Evolutionary conservation across 1,284 basidiomycete species (phyloP).

Genomic region (Fomitopsis schrenkii): DNA sequence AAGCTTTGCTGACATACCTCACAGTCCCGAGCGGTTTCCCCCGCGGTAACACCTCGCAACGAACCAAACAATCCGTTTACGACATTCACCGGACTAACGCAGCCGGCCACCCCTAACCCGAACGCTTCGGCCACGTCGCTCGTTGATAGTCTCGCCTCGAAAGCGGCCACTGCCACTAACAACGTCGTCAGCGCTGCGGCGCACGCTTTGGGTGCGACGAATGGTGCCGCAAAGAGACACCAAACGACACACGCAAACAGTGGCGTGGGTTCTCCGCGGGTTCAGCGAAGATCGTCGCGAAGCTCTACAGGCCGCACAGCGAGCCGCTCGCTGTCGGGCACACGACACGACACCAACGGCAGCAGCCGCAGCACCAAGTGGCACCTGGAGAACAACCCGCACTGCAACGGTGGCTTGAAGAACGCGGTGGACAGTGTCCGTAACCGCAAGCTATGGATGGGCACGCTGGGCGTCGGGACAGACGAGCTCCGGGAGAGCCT

Average conservation of each 20-base stretch:
- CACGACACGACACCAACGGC: slow-evolving; percentile 31
- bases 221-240: slow-evolving; percentile 18
- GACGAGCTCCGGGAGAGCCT: slow-evolving; percentile 57
- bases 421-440: slow-evolving; percentile 72
- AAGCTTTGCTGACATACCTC: not conserved
- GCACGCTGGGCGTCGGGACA: slow-evolving; percentile 69
- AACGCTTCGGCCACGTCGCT: slow-evolving; percentile 18
- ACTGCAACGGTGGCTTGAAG: slow-evolving; percentile 74
- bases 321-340: slow-evolving; percentile 46
- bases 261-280: slow-evolving; percentile 18
- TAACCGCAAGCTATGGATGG: slow-evolving; percentile 70
- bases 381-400: slow-evolving; percentile 66
- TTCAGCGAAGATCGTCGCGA: slow-evolving; percentile 26
- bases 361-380: slow-evolving; percentile 30
- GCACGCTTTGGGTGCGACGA: not conserved
- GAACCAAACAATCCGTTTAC: slow-evolving; percentile 37
- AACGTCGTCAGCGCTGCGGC: slow-evolving; percentile 6
- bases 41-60: slow-evolving; percentile 32
- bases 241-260: slow-evolving; percentile 27
- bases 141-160: slow-evolving; percentile 17
- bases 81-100: slow-evolving; percentile 28
- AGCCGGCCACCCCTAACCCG: slow-evolving; percentile 2
- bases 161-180: slow-evolving; percentile 3
- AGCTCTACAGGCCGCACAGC: slow-evolving; percentile 28
- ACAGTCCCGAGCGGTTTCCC: slow-evolving; percentile 39